Evolutionary conservation across 129 eudicot species (phyloP).

Genomic region (Chrysanthemum seticuspe): DNA sequence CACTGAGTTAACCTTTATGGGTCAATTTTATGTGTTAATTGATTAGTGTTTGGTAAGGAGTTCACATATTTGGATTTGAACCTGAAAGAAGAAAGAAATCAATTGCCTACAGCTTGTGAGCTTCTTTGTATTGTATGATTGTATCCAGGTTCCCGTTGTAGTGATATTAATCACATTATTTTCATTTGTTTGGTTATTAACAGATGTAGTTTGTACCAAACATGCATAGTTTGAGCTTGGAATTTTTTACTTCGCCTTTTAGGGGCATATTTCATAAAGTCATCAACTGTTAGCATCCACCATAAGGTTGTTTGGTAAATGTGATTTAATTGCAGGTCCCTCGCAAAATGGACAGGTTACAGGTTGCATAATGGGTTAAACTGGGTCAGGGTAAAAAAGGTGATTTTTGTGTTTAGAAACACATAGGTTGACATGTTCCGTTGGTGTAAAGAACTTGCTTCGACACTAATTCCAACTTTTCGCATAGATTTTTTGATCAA

Average conservation of each 20-base stretch:
- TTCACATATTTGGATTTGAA: slow-evolving; percentile 15
- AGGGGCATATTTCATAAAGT: background rate
- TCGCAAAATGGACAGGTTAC: too few species aligned
- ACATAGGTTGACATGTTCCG: too few species aligned
- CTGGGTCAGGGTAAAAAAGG: too few species aligned
- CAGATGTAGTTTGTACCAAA: slow-evolving; percentile 3
- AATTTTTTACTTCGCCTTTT: slow-evolving; percentile 4
- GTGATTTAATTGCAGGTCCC: background rate
- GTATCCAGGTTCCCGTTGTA: slow-evolving; percentile 8
- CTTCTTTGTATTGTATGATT: slow-evolving; percentile 12
- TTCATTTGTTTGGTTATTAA: background rate
- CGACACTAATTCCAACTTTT: background rate
- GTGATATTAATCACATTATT: slow-evolving; percentile 1
- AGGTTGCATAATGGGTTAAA: too few species aligned
- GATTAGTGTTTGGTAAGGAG: slow-evolving; percentile 12
- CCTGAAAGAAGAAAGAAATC: too few species aligned
- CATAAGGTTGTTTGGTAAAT: background rate
- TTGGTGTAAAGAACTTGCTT: too few species aligned
- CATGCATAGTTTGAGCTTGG: slow-evolving; percentile 13
- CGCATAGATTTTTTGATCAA: too few species aligned
- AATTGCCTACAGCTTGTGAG: background rate
- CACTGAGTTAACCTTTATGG: slow-evolving; percentile 9
- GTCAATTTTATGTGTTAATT: slow-evolving; percentile 4
- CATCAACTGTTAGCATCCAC: background rate
- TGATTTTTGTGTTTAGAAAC: too few species aligned